Conservation (phyloP, 2,329 filamentous ascomycete genomes). For the Fusarium liriodendri region DNA sequence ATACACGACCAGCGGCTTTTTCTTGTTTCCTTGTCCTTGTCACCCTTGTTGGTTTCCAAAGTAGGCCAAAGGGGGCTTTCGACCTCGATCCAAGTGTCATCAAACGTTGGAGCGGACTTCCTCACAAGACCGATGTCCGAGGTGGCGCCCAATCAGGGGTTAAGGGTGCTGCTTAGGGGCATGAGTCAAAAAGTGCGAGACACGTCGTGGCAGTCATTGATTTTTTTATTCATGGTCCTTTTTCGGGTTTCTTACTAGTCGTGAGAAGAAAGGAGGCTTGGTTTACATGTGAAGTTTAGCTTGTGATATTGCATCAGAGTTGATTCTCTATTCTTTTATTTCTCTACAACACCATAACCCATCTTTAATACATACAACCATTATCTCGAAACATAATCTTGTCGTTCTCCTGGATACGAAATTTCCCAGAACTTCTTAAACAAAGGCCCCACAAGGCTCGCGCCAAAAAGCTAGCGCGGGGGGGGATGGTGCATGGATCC, state of each 20-base stretch:
- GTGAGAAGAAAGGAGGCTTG: background rate
- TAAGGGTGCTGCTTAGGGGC: background rate
- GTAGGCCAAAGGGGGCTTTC: background rate
- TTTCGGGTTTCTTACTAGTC: background rate
- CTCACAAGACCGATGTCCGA: slow-evolving; percentile 46
- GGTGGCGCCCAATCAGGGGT: slow-evolving; percentile 25
- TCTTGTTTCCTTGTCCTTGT: background rate
- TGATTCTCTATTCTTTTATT: background rate
- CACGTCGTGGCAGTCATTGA: slow-evolving; percentile 29
- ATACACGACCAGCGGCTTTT: slow-evolving; percentile 26
- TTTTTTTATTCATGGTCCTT: background rate
- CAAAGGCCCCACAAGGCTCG: slow-evolving; percentile 11
- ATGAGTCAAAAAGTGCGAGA: background rate
- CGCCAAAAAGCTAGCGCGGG: slow-evolving; percentile 3
- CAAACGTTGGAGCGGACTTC: slow-evolving; percentile 38
- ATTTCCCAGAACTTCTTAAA: background rate
- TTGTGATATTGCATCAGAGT: background rate
- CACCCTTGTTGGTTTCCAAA: background rate
- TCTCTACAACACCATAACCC: background rate
- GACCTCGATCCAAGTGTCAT: slow-evolving; percentile 11
- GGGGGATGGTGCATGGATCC: slow-evolving; percentile 5
- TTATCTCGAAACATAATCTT: background rate
- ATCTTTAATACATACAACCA: background rate
- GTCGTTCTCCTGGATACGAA: background rate
- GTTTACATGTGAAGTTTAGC: background rate